phyloP scores from a whole-genome alignment of 1,139 yeast species.

The Petasospora fabianii region DNA sequence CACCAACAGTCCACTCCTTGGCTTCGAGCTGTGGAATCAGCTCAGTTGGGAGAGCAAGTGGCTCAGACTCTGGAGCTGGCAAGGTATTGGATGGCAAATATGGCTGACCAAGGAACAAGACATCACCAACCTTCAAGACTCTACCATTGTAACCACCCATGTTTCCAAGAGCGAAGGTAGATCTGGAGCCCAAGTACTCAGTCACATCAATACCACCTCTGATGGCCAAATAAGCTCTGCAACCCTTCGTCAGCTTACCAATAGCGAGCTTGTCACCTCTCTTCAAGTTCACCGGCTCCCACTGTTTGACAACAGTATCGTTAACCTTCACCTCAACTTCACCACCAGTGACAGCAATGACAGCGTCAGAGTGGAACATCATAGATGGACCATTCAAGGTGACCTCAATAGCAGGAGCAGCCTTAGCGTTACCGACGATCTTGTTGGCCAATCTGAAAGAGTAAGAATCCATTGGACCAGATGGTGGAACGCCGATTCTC shows the following conservation, averaged over 20 bases:
- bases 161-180: constrained; percentile 92
- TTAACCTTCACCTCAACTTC: constrained; percentile 62
- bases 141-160: constrained; percentile 96
- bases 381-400: constrained; percentile 86
- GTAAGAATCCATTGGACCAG: constrained; percentile 96
- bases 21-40: constrained; percentile 51
- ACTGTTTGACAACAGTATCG: constrained; percentile 52
- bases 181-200: constrained; percentile 91
- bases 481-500: constrained; percentile 96
- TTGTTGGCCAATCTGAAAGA: constrained; percentile 86
- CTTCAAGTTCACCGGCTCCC: constrained; percentile 66
- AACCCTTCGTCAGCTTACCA: constrained; percentile 78
- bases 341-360: constrained; percentile 87
- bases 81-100: constrained; percentile 61
- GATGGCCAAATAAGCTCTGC: constrained; percentile 85
- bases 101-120: constrained; percentile 79
- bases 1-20: constrained; percentile 82
- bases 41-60: constrained; percentile 50
- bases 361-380: constrained; percentile 74
- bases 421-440: constrained; percentile 78
- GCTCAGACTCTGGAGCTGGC: constrained; percentile 68
- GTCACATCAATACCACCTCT: constrained; percentile 94
- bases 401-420: constrained; percentile 86
- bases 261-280: constrained; percentile 76
- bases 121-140: constrained; percentile 87